Evolutionary conservation across 1,284 basidiomycete genomes (phyloP).

Genomic region (Serendipita sp.): DNA sequence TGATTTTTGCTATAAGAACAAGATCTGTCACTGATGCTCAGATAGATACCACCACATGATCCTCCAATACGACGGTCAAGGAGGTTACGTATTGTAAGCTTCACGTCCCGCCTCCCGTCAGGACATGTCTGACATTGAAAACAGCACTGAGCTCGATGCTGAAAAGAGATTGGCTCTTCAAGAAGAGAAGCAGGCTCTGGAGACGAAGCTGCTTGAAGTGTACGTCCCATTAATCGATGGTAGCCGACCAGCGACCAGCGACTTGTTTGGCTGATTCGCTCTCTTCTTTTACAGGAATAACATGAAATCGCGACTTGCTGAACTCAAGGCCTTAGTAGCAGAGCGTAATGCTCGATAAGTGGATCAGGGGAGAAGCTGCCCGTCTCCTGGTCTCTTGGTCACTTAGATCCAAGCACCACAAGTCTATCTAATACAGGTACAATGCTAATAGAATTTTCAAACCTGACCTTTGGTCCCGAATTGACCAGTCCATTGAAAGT

Average conservation of each 20-base stretch:
- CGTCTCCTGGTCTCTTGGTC: background rate
- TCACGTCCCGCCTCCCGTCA: conserved; percentile 6
- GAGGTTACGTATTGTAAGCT: conserved; percentile 72
- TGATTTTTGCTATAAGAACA: background rate
- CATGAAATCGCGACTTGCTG: conserved; percentile 62
- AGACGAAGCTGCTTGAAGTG: conserved; percentile 70
- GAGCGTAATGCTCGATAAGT: background rate
- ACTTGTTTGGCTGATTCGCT: conserved; percentile 10
- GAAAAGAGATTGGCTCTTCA: conserved; percentile 84
- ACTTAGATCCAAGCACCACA: too few species aligned
- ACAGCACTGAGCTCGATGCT: conserved; percentile 77
- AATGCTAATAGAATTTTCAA: background rate
- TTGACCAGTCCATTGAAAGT: background rate
- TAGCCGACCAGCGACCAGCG: background rate
- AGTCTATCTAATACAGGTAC: background rate
- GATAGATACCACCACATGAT: background rate
- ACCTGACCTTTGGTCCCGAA: background rate
- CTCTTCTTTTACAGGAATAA: conserved; percentile 45
- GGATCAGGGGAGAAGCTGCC: background rate
- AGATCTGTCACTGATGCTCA: background rate
- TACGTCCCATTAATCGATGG: background rate
- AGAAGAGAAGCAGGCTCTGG: conserved; percentile 81
- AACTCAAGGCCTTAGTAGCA: conserved; percentile 37
- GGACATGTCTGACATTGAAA: conserved; percentile 6
- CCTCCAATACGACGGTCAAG: conserved; percentile 26